Evolutionary conservation across 306 rosid genomes (phyloP).

Genomic region (Arachis hypogaea): DNA sequence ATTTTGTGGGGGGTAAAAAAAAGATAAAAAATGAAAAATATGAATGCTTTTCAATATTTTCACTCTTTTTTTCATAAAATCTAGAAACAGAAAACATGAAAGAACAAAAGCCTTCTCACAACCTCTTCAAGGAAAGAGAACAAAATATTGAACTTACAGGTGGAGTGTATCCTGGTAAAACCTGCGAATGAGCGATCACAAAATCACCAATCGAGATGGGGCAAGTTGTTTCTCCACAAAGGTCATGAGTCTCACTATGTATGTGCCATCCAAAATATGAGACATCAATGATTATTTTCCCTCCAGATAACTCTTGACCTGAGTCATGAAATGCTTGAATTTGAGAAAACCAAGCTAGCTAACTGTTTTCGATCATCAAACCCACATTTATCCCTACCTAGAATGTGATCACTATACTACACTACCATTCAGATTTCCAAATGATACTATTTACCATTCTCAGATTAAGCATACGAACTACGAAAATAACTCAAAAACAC

Average conservation of each 20-base stretch:
- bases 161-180: conserved; percentile 75
- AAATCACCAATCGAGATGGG: conserved; percentile 80
- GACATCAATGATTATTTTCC: conserved; percentile 76
- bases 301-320: conserved; percentile 71
- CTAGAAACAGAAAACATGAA: no score
- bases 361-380: conserved; percentile 8
- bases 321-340: conserved; percentile 28
- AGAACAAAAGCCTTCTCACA: background rate
- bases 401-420: background rate
- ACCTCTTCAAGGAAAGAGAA: conserved; percentile 15
- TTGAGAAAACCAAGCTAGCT: conserved; percentile 17
- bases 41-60: no score
- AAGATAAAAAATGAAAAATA: no score
- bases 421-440: conserved; percentile 18
- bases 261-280: conserved; percentile 82
- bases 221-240: conserved; percentile 82
- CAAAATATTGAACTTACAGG: conserved; percentile 72
- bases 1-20: no score
- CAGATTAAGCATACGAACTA: background rate
- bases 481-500: background rate
- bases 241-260: conserved; percentile 79
- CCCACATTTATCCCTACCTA: background rate
- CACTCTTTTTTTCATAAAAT: no score
- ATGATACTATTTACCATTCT: conserved; percentile 1
- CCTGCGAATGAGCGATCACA: conserved; percentile 75